A percentile compares a stretch with the other conserved stretches of the same genome.
Evolutionary conservation across 2,329 filamentous ascomycete species (phyloP).

Genomic region (Pseudocercospora ulei): DNA sequence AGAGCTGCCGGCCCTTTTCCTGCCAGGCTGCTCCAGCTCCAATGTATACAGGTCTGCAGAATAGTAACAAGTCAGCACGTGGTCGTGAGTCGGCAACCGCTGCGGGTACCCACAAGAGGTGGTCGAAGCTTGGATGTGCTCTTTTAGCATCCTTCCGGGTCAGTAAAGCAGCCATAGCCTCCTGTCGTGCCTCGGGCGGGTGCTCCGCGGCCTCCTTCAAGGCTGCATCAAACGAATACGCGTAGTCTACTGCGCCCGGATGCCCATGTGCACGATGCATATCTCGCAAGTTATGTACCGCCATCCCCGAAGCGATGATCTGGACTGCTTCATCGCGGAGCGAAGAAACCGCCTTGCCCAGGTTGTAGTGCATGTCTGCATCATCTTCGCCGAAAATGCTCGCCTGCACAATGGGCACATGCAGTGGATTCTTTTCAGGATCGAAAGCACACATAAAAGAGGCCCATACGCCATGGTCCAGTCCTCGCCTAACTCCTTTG

Average conservation of each 20-base stretch:
- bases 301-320: conserved; percentile 65
- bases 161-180: conserved; percentile 34
- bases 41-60: conserved; percentile 49
- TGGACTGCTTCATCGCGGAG: conserved; percentile 58
- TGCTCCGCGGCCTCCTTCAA: conserved; percentile 32
- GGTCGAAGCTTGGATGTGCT: conserved; percentile 56
- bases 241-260: conserved; percentile 30
- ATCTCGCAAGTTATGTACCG: conserved; percentile 42
- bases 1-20: conserved; percentile 30
- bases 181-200: conserved; percentile 27
- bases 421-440: conserved; percentile 34
- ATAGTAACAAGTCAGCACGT: conserved; percentile 29
- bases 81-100: neutral
- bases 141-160: conserved; percentile 45
- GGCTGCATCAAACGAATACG: conserved; percentile 32
- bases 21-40: conserved; percentile 32
- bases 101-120: conserved; percentile 31
- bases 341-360: conserved; percentile 56
- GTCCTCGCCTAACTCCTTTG: conserved; percentile 51
- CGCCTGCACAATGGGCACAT: conserved; percentile 58
- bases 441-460: conserved; percentile 53
- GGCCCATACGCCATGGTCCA: conserved; percentile 68
- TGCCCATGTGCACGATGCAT: conserved; percentile 24
- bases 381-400: conserved; percentile 58
- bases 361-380: conserved; percentile 54